phyloP scores from a whole-genome alignment of 1,139 yeast species.

The Taphrina populina region DNA sequence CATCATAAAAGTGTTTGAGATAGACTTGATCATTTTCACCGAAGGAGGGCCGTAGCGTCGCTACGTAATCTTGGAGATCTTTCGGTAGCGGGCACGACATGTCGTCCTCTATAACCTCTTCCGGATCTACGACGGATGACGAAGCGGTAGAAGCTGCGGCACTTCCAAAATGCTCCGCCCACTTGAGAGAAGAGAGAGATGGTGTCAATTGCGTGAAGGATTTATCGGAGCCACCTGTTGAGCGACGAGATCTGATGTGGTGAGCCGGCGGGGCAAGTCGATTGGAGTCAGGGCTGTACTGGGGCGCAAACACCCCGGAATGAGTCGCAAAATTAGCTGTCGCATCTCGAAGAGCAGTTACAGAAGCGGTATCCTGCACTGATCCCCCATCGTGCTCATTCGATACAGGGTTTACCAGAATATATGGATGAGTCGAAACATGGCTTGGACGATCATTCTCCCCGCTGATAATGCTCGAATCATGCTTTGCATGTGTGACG shows the following conservation, averaged over 20 bases:
- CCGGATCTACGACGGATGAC: constrained; percentile 5
- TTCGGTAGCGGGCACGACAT: neutral
- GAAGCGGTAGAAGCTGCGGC: constrained; percentile 8
- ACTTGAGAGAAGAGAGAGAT: constrained; percentile 14
- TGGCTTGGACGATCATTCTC: no score
- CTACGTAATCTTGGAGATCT: constrained; percentile 8
- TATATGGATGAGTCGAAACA: no score
- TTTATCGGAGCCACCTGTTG: neutral
- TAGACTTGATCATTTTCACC: constrained; percentile 7
- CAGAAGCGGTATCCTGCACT: no score
- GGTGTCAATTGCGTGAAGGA: neutral
- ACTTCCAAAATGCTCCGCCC: constrained; percentile 32
- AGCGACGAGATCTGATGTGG: neutral
- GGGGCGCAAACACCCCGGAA: no score
- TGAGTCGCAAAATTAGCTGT: no score
- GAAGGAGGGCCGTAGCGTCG: constrained; percentile 17
- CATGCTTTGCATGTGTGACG: no score
- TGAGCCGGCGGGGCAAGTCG: neutral
- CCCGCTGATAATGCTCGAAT: no score
- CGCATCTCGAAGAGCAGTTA: no score
- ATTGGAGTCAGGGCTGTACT: no score
- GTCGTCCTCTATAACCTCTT: neutral
- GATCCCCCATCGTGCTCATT: no score
- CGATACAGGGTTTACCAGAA: no score
- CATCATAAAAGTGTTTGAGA: constrained; percentile 16